phyloP scores from a whole-genome alignment of 768 basidiomycete species.

The Hypholoma sublateritium region DNA sequence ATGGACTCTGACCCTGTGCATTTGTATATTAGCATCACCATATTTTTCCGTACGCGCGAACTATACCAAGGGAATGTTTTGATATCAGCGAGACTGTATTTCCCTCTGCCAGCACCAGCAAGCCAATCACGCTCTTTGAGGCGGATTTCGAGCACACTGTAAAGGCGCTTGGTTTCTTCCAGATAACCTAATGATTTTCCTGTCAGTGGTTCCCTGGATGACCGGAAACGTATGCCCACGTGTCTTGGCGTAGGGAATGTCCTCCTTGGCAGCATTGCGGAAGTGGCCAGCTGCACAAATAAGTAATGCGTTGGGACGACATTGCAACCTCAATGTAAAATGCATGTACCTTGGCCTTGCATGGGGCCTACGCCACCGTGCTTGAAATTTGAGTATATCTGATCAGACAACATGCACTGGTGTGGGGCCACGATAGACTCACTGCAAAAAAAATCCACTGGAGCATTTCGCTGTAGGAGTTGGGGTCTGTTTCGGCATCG shows the following conservation, averaged over 20 bases:
- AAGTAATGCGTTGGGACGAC: not conserved
- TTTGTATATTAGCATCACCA: not conserved
- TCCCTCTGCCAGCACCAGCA: constrained; percentile 71
- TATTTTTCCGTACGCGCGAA: not conserved
- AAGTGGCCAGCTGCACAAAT: constrained; percentile 63
- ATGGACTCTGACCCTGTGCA: constrained; percentile 54
- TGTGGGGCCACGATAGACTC: constrained; percentile 6
- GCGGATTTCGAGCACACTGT: constrained; percentile 78
- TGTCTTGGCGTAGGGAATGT: constrained; percentile 68
- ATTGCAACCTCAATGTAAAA: not conserved
- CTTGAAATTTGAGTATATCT: constrained; percentile 29
- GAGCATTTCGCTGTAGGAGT: constrained; percentile 68
- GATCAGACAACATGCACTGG: not conserved
- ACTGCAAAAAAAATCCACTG: constrained; percentile 91
- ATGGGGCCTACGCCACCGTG: constrained; percentile 87
- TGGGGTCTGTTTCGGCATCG: constrained; percentile 46
- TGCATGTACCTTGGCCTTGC: constrained; percentile 64
- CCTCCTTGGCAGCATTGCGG: constrained; percentile 55
- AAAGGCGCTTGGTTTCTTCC: constrained; percentile 82
- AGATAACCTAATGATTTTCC: constrained; percentile 51
- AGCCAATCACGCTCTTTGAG: constrained; percentile 77
- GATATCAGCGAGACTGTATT: constrained; percentile 70
- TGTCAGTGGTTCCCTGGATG: too few species aligned
- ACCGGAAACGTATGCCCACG: constrained; percentile 29
- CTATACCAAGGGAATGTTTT: constrained; percentile 65